Evolutionary conservation across 257 asterid species (phyloP).

Genomic region (Solanum appendiculatum): DNA sequence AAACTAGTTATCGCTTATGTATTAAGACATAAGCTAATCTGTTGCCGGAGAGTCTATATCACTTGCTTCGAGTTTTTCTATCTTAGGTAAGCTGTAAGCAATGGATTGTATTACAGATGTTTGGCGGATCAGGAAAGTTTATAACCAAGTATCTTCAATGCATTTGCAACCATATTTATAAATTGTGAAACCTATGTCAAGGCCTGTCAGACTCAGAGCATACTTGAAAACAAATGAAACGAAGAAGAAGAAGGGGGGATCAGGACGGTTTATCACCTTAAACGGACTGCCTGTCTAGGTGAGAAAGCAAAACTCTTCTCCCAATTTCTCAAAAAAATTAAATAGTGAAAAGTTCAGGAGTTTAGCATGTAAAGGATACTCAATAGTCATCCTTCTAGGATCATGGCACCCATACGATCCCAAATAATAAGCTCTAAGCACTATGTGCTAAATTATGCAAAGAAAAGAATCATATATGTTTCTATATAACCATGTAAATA

Average conservation of each 20-base stretch:
- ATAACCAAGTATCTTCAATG: not conserved
- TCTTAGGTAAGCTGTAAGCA: not conserved
- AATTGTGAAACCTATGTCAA: not conserved
- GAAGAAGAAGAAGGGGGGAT: not conserved
- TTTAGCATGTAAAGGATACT: not conserved
- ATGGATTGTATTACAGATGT: no score
- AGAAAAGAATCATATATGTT: not conserved
- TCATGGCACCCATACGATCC: not conserved
- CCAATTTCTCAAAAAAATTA: not conserved
- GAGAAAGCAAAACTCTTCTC: not conserved
- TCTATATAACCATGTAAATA: not conserved
- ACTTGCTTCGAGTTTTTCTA: not conserved
- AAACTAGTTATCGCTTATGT: not conserved
- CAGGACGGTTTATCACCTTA: not conserved
- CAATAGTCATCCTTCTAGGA: not conserved
- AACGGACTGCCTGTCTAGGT: not conserved
- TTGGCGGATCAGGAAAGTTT: no score
- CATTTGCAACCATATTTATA: not conserved
- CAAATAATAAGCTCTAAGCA: not conserved
- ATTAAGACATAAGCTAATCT: not conserved
- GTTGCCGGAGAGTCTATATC: not conserved
- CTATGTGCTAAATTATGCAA: not conserved
- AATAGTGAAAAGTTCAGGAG: not conserved
- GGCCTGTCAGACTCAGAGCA: not conserved
- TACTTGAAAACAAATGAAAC: not conserved